These are phyloP conservation scores for Candida coquimbonensis DNA, from an alignment of 805 yeast genomes.

Conservation along the genomic window DNA sequence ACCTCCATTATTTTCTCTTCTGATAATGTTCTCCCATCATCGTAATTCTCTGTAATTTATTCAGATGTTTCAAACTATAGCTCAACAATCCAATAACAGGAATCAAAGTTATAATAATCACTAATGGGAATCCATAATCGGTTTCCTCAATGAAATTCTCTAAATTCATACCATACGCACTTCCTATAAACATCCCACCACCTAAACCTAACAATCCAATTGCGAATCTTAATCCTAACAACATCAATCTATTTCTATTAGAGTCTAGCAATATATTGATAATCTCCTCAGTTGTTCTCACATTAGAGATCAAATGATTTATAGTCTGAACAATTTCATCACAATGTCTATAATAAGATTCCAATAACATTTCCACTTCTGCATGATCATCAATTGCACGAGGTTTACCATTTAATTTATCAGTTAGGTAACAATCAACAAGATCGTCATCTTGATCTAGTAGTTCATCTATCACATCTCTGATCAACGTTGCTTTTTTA, in stretches of 20 bases:
- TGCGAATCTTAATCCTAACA: conserved; percentile 75
- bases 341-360: conserved; percentile 82
- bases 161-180: conserved; percentile 93
- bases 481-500: conserved; percentile 73
- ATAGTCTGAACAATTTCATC: conserved; percentile 93
- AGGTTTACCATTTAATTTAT: conserved; percentile 37
- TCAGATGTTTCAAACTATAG: conserved; percentile 49
- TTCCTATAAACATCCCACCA: conserved; percentile 70
- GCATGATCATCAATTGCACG: conserved; percentile 61
- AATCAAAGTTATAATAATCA: conserved; percentile 34
- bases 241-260: conserved; percentile 88
- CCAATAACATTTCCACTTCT: conserved; percentile 85
- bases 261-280: conserved; percentile 89
- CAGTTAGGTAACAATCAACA: conserved; percentile 74
- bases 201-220: conserved; percentile 81
- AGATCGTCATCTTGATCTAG: conserved; percentile 84
- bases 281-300: conserved; percentile 89
- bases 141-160: conserved; percentile 87
- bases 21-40: conserved; percentile 40
- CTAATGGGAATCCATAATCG: conserved; percentile 56
- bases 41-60: conserved; percentile 66
- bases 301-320: conserved; percentile 71
- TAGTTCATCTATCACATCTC: conserved; percentile 80
- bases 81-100: conserved; percentile 42
- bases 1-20: conserved; percentile 1